Base-by-base conservation (phyloP, 768 basidiomycete species). In the Boletus sp. region DNA sequence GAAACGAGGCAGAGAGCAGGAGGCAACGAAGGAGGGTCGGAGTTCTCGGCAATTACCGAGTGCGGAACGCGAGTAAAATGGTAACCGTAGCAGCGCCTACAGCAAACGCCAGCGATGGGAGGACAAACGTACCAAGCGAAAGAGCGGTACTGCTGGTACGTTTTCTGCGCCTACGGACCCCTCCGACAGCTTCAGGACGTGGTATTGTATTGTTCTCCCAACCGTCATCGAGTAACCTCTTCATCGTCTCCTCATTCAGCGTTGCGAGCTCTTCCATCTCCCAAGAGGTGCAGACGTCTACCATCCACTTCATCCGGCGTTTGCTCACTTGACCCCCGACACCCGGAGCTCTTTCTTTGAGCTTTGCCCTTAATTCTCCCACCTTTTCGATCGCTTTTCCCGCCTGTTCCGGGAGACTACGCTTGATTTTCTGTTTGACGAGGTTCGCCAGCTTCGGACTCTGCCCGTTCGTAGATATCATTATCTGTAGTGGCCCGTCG, bases 401-500 rank as follows among this genome's bases (percentile, higher is more conserved):
- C 36, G 89, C 85, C 52, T 81, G 72, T 11, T 80, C 80, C 6
- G 92, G 87, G 37, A 99, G 74, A n/a, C 79, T 76, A 6, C 75
- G 72, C 69, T 89, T 84, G 58, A 98, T 77, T 64, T 73, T 79
- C 59, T 80, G 77, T 61, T 87, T 83, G 52, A 99, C 84, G 63
- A 97, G 77, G 59, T 89, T 89, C 4, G 95, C 94, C 67, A 98
- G 79, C 67, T 91, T 87, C 2, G 97, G 97, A 12, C 93, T 91
- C 64, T 90, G 86, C 33, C 97, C 97, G 58, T 92, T 92, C 4
- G 97, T 98, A 17, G 93, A 95, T 50, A 99, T 86, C 90, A 98
- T 89, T 61, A 99, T 85, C 73, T 97, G 94, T 24, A 99, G 76
- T 0, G 95, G 92, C 1, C 96, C 95, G 58, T 86, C 82, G 32